Base-by-base conservation (phyloP, 83 land plant genomes). In the Thuja plicata region DNA sequence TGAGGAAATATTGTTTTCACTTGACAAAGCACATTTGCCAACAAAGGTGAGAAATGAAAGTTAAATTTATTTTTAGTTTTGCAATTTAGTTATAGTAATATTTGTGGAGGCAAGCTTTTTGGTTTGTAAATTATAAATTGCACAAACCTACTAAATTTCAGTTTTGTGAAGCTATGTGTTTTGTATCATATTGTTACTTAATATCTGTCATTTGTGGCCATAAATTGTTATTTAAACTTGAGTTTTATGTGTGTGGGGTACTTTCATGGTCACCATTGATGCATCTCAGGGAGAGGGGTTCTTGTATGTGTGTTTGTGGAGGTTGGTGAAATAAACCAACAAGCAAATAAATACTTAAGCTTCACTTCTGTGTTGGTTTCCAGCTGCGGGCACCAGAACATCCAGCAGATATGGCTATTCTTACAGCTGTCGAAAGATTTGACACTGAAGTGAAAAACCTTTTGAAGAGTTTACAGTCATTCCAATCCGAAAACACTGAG, bases 1-100 rank as follows among this genome's bases (percentile, higher is more conserved):
- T 46, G 99, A 98, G 90, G 99, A 98, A 86, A 95, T 97, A 41
- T 89, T 98, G 8, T 93, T 86, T 88, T 88, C 94, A 43, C 91
- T 98, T 9, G 91, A 96, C 19, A 88, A 85, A 86, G 87, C 91
- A 57, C 93, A 90, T 62, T 95, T 94, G 93, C 99, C 99, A 74
- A 35, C 55, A 17, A 21, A n/a, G 91, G 99, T 95, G 92, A 88
- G 90, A 62, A 48, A 66, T 27, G 40, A 50, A 11, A 60, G 35
- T 85, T 40, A 32, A 24, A 71, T 80, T 84, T 80, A 60, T 45
- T 84, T 45, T 84, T 80, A n/a, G 40, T 73, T 46, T 45, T 86
- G 77, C 37, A 34, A 21, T 48, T 70, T 73, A 54, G 21, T 73
- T 84, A 34, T n/a, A 82, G 55, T 86, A 55, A 50, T 82, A 38